Evolutionary conservation across 148 eudicot genomes (phyloP), one percentile per base, ranked within the genome.

Genomic region (Rhododendron mucronatum): DNA sequence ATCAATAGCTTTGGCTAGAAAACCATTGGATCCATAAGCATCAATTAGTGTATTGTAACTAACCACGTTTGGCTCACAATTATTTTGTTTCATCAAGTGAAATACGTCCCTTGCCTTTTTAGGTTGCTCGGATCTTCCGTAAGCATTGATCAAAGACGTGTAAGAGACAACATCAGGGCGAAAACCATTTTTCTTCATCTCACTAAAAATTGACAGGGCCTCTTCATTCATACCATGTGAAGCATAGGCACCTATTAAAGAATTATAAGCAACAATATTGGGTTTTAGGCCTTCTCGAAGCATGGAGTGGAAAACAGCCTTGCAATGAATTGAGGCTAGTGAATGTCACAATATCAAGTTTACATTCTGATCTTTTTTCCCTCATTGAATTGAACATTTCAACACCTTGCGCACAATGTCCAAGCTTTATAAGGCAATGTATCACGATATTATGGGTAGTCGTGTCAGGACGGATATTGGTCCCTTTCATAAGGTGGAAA

Each of bases 401-500:
- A 84, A 90, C 78, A 23, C 97, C 99, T 90, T 95, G 87, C 41
- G 77, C 89, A 88, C 90, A 93, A 45, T 90, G 95, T 69, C 95
- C 92, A 51, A 92, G 92, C 90, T 96, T 96, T 74, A 91, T n/a
- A 10, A 91, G 91, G 91, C 98, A 95, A 89, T 94, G 90, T 87
- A 96, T 93, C 85, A 91, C 88, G 78, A 96, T 94, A 88, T 96
- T 96, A 51, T 90, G 91, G n/a, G 99, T 95, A 20, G 94, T 94
- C 47, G 96, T 91, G 86, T 95, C 95, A 18, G 98, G 96, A 76
- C 88, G 94, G 87, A 96, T 90, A 73, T 93, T 88, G 87, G 99
- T 95, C 82, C 98, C 95, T 90, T 92, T 92, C 95, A 96, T 95
- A 71, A 96, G 94, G 88, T 95, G 96, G 87, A 94, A 96, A 92